phyloP scores from a whole-genome alignment of 2,329 filamentous ascomycete genomes.

The Apiospora marii region DNA sequence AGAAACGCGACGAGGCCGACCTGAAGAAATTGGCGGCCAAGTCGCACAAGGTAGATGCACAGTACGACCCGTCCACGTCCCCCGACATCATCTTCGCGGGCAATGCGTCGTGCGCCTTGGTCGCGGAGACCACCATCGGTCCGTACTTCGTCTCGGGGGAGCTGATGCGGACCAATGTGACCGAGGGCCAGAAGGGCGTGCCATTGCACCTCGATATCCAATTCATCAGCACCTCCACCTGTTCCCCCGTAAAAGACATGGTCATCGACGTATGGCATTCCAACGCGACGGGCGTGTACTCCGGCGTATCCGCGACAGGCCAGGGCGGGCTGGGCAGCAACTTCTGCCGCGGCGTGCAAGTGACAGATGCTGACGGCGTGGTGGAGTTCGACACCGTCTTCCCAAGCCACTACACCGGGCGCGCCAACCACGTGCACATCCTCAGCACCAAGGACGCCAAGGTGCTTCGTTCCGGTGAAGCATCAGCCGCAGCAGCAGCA shows the following conservation, averaged over 20 bases:
- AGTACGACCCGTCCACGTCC: background rate
- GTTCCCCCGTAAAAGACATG: slow-evolving; percentile 55
- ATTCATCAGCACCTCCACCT: slow-evolving; percentile 61
- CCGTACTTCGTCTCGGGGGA: slow-evolving; percentile 63
- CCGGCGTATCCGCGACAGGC: slow-evolving; percentile 47
- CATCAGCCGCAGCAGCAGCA: slow-evolving; percentile 57
- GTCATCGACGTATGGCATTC: slow-evolving; percentile 60
- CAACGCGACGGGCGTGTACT: slow-evolving; percentile 57
- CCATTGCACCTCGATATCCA: slow-evolving; percentile 59
- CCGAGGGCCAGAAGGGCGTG: slow-evolving; percentile 56
- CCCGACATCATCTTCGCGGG: slow-evolving; percentile 47
- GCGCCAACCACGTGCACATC: slow-evolving; percentile 58
- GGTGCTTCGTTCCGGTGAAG: slow-evolving; percentile 34
- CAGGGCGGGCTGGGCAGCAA: slow-evolving; percentile 50
- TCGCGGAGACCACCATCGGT: slow-evolving; percentile 59
- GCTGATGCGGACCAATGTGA: slow-evolving; percentile 55
- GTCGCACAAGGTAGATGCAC: background rate
- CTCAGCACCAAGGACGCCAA: slow-evolving; percentile 52
- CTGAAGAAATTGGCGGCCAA: slow-evolving; percentile 13
- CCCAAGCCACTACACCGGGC: slow-evolving; percentile 53
- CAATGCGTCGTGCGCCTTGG: slow-evolving; percentile 56
- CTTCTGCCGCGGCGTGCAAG: slow-evolving; percentile 51
- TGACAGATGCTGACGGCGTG: slow-evolving; percentile 50
- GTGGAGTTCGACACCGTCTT: slow-evolving; percentile 52
- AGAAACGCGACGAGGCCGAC: background rate